Evolutionary conservation across 371 early-diverging fungal species (phyloP).

Genomic region (Sporodiniella umbellata): DNA sequence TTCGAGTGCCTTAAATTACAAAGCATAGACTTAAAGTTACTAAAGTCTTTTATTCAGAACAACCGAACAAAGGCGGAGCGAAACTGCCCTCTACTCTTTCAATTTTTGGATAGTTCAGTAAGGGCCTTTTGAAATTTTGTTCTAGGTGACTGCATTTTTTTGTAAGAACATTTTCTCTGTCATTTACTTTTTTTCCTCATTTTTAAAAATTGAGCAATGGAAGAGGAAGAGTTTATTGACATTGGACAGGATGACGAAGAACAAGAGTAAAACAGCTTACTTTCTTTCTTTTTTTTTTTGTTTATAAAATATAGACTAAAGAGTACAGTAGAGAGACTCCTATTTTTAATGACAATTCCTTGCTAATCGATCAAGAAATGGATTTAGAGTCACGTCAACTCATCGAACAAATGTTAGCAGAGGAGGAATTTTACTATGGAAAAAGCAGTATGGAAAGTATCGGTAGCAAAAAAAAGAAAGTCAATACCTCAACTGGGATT

Average conservation of each 20-base stretch:
- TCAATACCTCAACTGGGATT: no score
- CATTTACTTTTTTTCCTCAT: no score
- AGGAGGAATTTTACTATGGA: slow-evolving; percentile 65
- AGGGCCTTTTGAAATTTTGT: no score
- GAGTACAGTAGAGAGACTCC: neutral
- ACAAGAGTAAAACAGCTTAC: neutral
- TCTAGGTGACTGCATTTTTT: no score
- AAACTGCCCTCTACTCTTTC: no score
- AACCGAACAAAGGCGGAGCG: no score
- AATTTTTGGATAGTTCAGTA: no score
- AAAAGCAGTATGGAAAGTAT: slow-evolving; percentile 9
- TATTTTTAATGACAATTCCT: neutral
- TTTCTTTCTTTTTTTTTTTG: neutral
- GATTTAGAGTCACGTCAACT: slow-evolving; percentile 57
- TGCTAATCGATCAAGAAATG: slow-evolving; percentile 35
- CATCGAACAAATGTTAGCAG: slow-evolving; percentile 71
- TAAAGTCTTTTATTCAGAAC: no score
- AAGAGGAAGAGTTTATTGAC: slow-evolving; percentile 29
- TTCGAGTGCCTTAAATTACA: no score
- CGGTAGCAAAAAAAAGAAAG: slow-evolving; percentile 1
- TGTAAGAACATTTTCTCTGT: no score
- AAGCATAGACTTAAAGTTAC: no score
- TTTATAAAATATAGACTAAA: neutral
- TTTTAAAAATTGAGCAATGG: no score
- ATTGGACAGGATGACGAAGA: slow-evolving; percentile 23